Evolutionary conservation across 148 eudicot genomes (phyloP).

Genomic region (Nepenthes gracilis): DNA sequence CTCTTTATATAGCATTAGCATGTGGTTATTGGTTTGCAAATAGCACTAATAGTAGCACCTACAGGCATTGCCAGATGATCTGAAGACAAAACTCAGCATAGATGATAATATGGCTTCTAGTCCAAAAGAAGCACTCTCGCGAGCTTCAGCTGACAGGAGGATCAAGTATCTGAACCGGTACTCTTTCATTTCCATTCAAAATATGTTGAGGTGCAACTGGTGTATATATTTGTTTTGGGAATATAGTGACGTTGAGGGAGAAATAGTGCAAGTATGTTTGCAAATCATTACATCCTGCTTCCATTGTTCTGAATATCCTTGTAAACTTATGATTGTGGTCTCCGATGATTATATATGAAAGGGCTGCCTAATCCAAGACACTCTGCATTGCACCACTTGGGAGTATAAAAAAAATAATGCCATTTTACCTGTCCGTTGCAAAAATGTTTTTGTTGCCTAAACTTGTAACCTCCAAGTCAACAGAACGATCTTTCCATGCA

Average conservation of each 20-base stretch:
- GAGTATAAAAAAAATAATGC: too few species aligned
- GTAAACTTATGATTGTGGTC: not conserved
- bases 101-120: constrained; percentile 79
- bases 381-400: too few species aligned
- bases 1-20: constrained; percentile 4
- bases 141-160: constrained; percentile 87
- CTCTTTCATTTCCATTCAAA: not conserved
- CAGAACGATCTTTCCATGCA: too few species aligned
- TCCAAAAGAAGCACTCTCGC: constrained; percentile 94
- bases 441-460: too few species aligned
- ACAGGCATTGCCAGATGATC: constrained; percentile 90
- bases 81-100: constrained; percentile 86
- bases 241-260: too few species aligned
- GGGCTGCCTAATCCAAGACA: too few species aligned
- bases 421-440: too few species aligned
- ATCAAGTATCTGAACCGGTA: constrained; percentile 72
- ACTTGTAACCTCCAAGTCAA: too few species aligned
- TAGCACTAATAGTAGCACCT: constrained; percentile 11
- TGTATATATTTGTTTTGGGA: not conserved
- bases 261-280: not conserved
- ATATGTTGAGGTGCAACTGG: not conserved
- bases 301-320: not conserved
- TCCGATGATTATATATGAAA: too few species aligned
- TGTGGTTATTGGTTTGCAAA: constrained; percentile 8
- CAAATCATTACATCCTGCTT: not conserved